These are phyloP conservation scores for Chenopodium album DNA, from an alignment of 148 eudicot species.

Conservation along the genomic window DNA sequence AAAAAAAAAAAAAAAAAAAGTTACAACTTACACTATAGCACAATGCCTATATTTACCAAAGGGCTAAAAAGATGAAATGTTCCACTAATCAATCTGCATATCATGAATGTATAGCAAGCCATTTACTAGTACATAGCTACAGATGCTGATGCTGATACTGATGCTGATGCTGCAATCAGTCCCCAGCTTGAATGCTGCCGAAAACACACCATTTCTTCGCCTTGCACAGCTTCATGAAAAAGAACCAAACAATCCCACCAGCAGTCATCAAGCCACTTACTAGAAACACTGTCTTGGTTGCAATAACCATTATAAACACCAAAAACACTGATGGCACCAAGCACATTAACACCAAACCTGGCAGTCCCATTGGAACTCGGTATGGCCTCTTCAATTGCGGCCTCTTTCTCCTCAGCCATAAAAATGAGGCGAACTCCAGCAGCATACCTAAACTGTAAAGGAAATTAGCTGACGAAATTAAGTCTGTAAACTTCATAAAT, in stretches of 20 bases:
- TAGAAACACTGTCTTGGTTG: slow-evolving; percentile 48
- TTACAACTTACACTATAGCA: background rate
- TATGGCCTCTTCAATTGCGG: slow-evolving; percentile 47
- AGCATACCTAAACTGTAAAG: slow-evolving; percentile 62
- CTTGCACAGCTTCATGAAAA: slow-evolving; percentile 42
- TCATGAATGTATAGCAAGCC: background rate
- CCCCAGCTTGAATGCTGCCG: slow-evolving; percentile 26
- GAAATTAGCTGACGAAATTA: slow-evolving; percentile 54
- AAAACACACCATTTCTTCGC: slow-evolving; percentile 43
- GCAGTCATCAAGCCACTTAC: slow-evolving; percentile 56
- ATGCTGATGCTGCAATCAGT: background rate
- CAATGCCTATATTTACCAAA: background rate
- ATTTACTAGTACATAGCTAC: background rate
- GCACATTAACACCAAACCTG: slow-evolving; percentile 46
- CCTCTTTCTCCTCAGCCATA: slow-evolving; percentile 51
- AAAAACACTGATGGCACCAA: slow-evolving; percentile 55
- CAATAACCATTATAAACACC: slow-evolving; percentile 53
- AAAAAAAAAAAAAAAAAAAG: background rate
- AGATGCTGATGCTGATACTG: no score
- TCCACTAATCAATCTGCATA: background rate
- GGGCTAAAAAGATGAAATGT: background rate
- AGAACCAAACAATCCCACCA: slow-evolving; percentile 49
- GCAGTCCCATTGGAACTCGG: slow-evolving; percentile 40
- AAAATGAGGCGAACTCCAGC: slow-evolving; percentile 49
- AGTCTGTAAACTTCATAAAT: slow-evolving; percentile 37